These are phyloP conservation scores for Hyphodiscus sp. DNA, from an alignment of 2,329 filamentous ascomycete genomes.

Conservation along the genomic window DNA sequence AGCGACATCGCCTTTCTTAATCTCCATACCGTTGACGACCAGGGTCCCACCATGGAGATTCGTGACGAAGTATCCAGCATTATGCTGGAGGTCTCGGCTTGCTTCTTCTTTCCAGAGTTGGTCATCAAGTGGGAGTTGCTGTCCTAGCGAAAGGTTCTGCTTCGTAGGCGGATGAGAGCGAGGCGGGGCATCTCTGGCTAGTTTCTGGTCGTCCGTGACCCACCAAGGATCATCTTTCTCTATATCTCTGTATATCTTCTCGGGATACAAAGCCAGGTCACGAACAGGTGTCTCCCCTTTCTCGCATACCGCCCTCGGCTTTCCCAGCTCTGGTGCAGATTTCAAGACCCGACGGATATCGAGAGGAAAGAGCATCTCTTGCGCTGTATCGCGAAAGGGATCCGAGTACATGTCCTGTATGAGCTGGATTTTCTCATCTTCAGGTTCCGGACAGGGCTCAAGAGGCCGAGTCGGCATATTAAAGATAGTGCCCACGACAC, in stretches of 20 bases:
- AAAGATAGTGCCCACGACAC: constrained; percentile 25
- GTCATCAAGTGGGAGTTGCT: constrained; percentile 13
- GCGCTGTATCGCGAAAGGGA: neutral
- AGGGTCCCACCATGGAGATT: constrained; percentile 23
- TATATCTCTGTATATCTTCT: constrained; percentile 6
- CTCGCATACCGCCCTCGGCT: neutral
- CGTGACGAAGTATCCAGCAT: constrained; percentile 22
- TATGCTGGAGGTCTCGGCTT: constrained; percentile 11
- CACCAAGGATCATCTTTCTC: constrained; percentile 21
- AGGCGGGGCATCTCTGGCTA: constrained; percentile 14
- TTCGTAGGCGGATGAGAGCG: constrained; percentile 14
- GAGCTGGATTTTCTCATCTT: constrained; percentile 2
- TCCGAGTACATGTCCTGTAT: constrained; percentile 9
- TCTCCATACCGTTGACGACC: constrained; percentile 23
- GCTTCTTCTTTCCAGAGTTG: constrained; percentile 18
- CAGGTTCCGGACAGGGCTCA: neutral
- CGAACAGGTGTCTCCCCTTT: neutral
- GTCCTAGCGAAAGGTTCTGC: neutral
- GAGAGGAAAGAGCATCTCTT: constrained; percentile 20
- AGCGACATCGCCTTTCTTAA: constrained; percentile 23
- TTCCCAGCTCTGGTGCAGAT: neutral
- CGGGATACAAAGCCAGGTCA: neutral
- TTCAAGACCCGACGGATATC: constrained; percentile 22
- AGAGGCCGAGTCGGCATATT: constrained; percentile 22
- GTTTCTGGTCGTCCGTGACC: constrained; percentile 17